Evolutionary conservation across 345 rosid species (phyloP), one percentile per base, ranked within the genome.

Genomic region (Linum trigynum): DNA sequence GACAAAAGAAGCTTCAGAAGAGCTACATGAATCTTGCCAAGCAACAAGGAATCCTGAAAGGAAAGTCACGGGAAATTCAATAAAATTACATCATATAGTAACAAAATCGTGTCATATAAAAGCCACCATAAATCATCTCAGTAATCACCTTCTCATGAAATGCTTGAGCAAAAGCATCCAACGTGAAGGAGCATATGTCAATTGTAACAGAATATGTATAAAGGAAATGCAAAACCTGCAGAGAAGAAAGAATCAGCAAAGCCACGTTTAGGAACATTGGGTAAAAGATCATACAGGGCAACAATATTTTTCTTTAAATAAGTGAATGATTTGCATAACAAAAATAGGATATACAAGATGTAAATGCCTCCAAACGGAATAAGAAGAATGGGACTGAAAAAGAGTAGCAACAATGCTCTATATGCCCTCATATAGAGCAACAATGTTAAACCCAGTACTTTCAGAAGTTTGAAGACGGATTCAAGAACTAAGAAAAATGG

Each of bases 211-310:
- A 84, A 72, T 86, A 94, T 17, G 99, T 94, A 74, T 80, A 94
- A 60, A 94, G 82, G 79, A 94, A 94, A 74, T 88, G 95, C 72
- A 90, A 83, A 59, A 83, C 96, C 99, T 94, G 92, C 78, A 77
- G 75, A 72, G 64, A 69, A 74, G 37, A 65, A 43, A 11, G 10
- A 43, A 43, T 43, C 10, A 48, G 53, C 53, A 48, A 10, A 12
- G 2, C 15, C 53, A 48, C 9, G 11, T 6, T 48, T 2, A 48
- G 2, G 53, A 48, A 48, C 53, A 48, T 3, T 48, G 9, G 3
- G 14, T 12, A 9, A 9, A 3, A 9, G 14, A 48, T 9, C 53
- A 48, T 9, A 3, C 14, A 5, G 6, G 6, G 50, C 50, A 43
- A 11, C 1, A 4, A 43, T 43, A 43, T 43, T 2, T 43, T 11